A percentile compares a stretch with the other conserved stretches of the same genome.
Evolutionary conservation across 2,329 filamentous ascomycete genomes (phyloP).

Genomic region (Colletotrichum incanum): DNA sequence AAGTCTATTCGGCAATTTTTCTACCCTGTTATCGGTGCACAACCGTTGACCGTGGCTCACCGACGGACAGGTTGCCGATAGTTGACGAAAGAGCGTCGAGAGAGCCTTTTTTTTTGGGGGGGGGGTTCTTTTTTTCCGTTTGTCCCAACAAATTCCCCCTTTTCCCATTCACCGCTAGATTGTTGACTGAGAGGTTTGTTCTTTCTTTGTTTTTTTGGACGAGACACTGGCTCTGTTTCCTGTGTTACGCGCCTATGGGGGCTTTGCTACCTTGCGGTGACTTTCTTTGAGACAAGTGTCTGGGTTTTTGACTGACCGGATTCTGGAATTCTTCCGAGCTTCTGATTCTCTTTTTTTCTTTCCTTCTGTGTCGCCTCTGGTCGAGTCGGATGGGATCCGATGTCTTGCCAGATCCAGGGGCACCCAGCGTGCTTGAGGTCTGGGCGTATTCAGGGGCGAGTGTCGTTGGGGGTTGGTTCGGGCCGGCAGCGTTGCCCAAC

Average conservation of each 20-base stretch:
- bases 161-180: constrained; percentile 36
- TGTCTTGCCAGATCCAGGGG: constrained; percentile 7
- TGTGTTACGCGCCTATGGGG: neutral
- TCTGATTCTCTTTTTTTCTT: neutral
- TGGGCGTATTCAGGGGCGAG: neutral
- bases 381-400: constrained; percentile 3
- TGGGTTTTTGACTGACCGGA: neutral
- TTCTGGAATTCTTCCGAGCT: neutral
- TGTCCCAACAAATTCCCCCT: constrained; percentile 34
- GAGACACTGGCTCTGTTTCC: constrained; percentile 18
- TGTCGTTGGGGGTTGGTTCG: constrained; percentile 2
- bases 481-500: constrained; percentile 10
- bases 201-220: neutral
- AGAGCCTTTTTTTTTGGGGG: no score
- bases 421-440: constrained; percentile 5
- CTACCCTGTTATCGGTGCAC: constrained; percentile 9
- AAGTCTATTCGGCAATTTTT: neutral
- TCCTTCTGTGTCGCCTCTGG: neutral
- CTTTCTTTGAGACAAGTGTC: constrained; percentile 19
- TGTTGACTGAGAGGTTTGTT: constrained; percentile 30
- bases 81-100: neutral
- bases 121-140: neutral
- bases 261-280: neutral
- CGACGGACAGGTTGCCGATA: neutral
- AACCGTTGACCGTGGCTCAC: constrained; percentile 9